Conservation (phyloP, 2,329 filamentous ascomycete genomes). For the Alternaria solani region DNA sequence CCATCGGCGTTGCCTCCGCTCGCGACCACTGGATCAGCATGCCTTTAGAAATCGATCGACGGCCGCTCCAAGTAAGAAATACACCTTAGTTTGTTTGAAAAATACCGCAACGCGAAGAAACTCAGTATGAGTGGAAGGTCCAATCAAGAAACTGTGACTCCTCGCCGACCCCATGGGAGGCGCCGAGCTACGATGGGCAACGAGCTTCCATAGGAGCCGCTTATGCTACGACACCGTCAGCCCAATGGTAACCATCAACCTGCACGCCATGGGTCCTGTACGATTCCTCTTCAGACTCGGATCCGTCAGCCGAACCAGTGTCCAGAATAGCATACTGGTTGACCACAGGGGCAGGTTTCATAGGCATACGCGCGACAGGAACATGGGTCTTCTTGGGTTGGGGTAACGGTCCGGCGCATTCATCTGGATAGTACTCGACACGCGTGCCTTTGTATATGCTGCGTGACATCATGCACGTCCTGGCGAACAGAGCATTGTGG, state of each 20-base stretch:
- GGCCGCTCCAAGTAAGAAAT: background rate
- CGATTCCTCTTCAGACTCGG: constrained; percentile 38
- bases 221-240: constrained; percentile 31
- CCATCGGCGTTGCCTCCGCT: background rate
- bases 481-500: constrained; percentile 76
- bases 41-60: background rate
- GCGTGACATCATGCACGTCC: constrained; percentile 76
- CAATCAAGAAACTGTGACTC: background rate
- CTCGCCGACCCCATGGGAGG: background rate
- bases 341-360: constrained; percentile 33
- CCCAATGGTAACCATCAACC: constrained; percentile 31
- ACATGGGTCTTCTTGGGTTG: constrained; percentile 22
- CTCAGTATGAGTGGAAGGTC: background rate
- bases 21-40: background rate
- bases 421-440: constrained; percentile 76
- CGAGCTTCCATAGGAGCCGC: background rate
- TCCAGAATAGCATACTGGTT: constrained; percentile 46
- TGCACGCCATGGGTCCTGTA: constrained; percentile 32
- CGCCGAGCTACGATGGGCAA: background rate
- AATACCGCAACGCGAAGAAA: background rate
- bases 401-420: constrained; percentile 70
- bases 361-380: constrained; percentile 11
- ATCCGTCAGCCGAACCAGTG: constrained; percentile 34
- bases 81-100: background rate
- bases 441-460: constrained; percentile 73